Conservation (phyloP, 129 eudicot genomes). For the Flaveria ramosissima region DNA sequence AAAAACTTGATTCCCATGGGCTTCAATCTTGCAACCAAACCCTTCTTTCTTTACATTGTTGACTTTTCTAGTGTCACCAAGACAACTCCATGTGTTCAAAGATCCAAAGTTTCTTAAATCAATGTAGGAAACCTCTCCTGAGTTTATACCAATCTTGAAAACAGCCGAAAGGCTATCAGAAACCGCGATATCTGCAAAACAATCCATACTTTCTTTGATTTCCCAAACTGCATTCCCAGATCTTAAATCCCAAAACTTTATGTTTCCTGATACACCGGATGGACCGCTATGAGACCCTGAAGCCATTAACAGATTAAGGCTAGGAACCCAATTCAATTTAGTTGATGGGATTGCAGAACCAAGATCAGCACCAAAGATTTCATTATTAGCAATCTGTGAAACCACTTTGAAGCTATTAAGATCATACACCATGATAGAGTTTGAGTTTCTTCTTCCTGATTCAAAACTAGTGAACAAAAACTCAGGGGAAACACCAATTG, state of each 20-base stretch:
- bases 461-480: slow-evolving; percentile 74
- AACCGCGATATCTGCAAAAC: slow-evolving; percentile 74
- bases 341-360: slow-evolving; percentile 82
- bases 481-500: slow-evolving; percentile 64
- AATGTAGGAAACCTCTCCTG: slow-evolving; percentile 71
- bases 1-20: slow-evolving; percentile 72
- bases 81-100: slow-evolving; percentile 60
- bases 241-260: slow-evolving; percentile 81
- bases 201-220: slow-evolving; percentile 61
- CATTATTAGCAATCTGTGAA: slow-evolving; percentile 57
- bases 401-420: slow-evolving; percentile 47
- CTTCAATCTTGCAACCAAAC: slow-evolving; percentile 59
- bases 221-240: slow-evolving; percentile 86
- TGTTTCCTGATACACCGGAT: slow-evolving; percentile 67
- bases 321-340: slow-evolving; percentile 74
- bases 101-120: slow-evolving; percentile 74
- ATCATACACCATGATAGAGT: slow-evolving; percentile 78
- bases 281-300: slow-evolving; percentile 95
- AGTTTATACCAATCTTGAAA: slow-evolving; percentile 78
- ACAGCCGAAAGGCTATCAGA: slow-evolving; percentile 59
- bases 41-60: slow-evolving; percentile 81
- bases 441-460: slow-evolving; percentile 80
- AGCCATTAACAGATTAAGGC: slow-evolving; percentile 77
- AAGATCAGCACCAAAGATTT: slow-evolving; percentile 81
- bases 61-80: slow-evolving; percentile 58